Conservation (phyloP, 1,139 yeast genomes). For the Wickerhamiella infanticola region DNA sequence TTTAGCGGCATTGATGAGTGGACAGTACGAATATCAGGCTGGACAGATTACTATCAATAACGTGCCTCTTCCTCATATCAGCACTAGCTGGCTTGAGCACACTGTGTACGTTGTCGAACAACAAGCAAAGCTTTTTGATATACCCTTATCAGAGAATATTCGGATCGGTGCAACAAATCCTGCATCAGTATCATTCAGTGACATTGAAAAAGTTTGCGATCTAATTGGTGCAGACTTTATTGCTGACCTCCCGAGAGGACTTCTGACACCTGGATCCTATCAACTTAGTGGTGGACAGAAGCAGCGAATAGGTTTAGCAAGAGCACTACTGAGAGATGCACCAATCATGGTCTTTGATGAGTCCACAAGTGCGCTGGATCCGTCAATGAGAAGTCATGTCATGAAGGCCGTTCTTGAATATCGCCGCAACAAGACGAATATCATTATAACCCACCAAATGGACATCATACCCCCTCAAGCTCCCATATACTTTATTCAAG, state of each 20-base stretch:
- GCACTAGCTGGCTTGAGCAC: constrained; percentile 38
- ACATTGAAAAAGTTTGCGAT: constrained; percentile 33
- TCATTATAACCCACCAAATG: constrained; percentile 67
- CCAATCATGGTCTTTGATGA: constrained; percentile 75
- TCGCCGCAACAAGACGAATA: constrained; percentile 58
- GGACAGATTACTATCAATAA: constrained; percentile 48
- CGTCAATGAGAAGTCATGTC: constrained; percentile 30
- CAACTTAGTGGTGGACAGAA: constrained; percentile 83
- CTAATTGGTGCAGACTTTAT: constrained; percentile 27
- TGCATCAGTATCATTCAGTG: constrained; percentile 15
- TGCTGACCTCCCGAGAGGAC: constrained; percentile 34
- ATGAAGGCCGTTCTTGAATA: constrained; percentile 38
- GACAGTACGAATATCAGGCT: constrained; percentile 34
- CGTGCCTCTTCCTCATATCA: constrained; percentile 29
- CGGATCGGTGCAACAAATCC: constrained; percentile 28
- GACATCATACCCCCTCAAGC: constrained; percentile 40
- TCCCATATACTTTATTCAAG: constrained; percentile 39
- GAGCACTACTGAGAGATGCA: constrained; percentile 59
- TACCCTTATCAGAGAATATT: constrained; percentile 49
- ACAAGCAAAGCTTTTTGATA: constrained; percentile 47
- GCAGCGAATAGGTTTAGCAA: constrained; percentile 68
- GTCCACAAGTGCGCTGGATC: constrained; percentile 67
- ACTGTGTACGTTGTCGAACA: constrained; percentile 66
- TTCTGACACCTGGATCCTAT: constrained; percentile 34
- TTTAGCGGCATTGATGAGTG: constrained; percentile 43